These are phyloP conservation scores for Vaccinium vitisidaea DNA, from an alignment of 148 eudicot genomes.

Conservation along the genomic window DNA sequence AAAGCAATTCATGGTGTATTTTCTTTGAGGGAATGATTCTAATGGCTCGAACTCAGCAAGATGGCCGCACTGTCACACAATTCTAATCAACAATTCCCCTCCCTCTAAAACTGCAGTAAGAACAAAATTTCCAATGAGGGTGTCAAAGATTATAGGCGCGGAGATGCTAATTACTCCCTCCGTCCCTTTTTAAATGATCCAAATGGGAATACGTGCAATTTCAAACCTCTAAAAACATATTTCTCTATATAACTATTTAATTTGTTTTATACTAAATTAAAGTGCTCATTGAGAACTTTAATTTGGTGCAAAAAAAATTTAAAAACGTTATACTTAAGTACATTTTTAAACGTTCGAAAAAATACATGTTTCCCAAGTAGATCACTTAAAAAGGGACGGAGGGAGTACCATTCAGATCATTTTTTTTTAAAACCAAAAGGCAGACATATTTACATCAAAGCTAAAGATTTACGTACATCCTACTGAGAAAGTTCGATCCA, in stretches of 20 bases:
- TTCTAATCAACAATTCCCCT: not conserved
- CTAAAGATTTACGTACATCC: not conserved
- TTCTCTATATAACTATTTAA: too few species aligned
- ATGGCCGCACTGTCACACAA: not conserved
- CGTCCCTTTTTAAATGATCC: too few species aligned
- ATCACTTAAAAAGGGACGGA: too few species aligned
- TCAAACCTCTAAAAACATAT: too few species aligned
- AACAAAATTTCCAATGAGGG: not conserved
- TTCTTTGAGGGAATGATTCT: not conserved
- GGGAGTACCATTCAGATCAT: not conserved
- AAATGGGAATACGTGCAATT: too few species aligned
- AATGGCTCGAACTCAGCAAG: not conserved
- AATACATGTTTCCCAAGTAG: too few species aligned
- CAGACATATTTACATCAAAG: not conserved
- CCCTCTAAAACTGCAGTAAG: not conserved
- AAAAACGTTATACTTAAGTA: too few species aligned
- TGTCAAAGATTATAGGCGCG: not conserved
- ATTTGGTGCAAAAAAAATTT: too few species aligned
- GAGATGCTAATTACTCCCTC: not conserved
- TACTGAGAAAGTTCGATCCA: not conserved
- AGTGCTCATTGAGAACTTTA: too few species aligned
- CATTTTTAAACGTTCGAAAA: too few species aligned
- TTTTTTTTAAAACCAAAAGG: not conserved
- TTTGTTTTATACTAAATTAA: too few species aligned
- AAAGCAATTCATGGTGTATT: not conserved